Conservation (phyloP, 805 yeast species). For the Schwanniomyces pseudopolymorphus region DNA sequence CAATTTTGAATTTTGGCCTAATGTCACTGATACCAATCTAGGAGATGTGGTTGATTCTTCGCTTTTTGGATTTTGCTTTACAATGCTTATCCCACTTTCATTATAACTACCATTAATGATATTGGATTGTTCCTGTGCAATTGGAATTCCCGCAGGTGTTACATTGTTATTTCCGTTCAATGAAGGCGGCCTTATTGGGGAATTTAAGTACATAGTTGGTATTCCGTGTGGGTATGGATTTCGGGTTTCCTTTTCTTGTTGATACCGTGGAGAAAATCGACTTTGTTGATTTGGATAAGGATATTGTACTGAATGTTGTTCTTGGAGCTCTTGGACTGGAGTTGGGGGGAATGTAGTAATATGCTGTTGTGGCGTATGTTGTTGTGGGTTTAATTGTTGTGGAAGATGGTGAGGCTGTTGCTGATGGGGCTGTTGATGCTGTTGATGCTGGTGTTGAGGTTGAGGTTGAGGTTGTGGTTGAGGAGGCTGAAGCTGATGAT, state of each 20-base stretch:
- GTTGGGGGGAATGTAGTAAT: not conserved
- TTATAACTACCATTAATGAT: not conserved
- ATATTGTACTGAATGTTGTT: not conserved
- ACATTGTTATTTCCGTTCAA: not conserved
- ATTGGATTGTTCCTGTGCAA: not conserved
- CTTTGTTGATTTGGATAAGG: not conserved
- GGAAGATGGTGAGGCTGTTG: not conserved
- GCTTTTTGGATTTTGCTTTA: not conserved
- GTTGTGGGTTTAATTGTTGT: slow-evolving; percentile 3
- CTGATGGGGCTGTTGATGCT: slow-evolving; percentile 5
- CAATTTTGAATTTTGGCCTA: slow-evolving; percentile 35
- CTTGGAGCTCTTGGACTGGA: not conserved
- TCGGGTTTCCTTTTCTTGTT: not conserved
- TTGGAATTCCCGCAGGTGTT: not conserved
- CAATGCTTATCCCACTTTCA: not conserved
- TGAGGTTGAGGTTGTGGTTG: not conserved
- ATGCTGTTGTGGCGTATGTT: not conserved
- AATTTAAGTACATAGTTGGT: not conserved
- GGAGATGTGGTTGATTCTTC: slow-evolving; percentile 4
- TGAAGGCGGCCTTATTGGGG: not conserved
- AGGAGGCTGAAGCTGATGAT: not conserved
- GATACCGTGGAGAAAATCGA: not conserved
- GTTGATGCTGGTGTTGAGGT: slow-evolving; percentile 5
- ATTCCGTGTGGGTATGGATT: not conserved
- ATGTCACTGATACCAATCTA: slow-evolving; percentile 25